Percentiles rank a stretch among this genome's conserved stretches.
phyloP scores from a whole-genome alignment of 805 yeast genomes.

The Yarrowia phangngaensis region DNA sequence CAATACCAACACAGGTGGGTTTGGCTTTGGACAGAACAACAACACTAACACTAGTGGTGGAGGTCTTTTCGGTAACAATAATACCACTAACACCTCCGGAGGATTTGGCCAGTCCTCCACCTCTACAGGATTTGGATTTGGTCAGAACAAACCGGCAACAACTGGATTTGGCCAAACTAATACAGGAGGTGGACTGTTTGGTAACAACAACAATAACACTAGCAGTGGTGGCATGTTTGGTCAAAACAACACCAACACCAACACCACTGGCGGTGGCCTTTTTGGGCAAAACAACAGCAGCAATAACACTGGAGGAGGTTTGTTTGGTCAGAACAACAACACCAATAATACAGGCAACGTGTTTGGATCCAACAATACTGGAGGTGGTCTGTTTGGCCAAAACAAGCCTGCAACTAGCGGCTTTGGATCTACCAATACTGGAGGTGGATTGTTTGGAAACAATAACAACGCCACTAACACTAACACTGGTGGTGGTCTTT shows the following conservation, averaged over 20 bases:
- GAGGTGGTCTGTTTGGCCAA: slow-evolving; percentile 30
- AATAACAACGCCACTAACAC: slow-evolving; percentile 27
- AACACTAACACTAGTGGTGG: slow-evolving; percentile 31
- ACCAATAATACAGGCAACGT: slow-evolving; percentile 26
- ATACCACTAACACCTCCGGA: slow-evolving; percentile 17
- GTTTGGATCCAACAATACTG: slow-evolving; percentile 28
- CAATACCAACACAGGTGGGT: slow-evolving; percentile 31
- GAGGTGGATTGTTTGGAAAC: slow-evolving; percentile 32
- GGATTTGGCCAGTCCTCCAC: slow-evolving; percentile 32
- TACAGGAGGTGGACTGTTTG: slow-evolving; percentile 31
- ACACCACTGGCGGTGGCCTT: slow-evolving; percentile 31
- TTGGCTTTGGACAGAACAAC: slow-evolving; percentile 39
- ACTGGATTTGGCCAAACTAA: slow-evolving; percentile 33
- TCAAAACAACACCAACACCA: slow-evolving; percentile 29
- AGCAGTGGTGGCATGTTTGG: slow-evolving; percentile 31
- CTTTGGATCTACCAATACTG: slow-evolving; percentile 29
- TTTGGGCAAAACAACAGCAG: slow-evolving; percentile 31
- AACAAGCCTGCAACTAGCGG: slow-evolving; percentile 27
- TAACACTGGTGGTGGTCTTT: slow-evolving; percentile 29
- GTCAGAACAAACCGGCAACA: slow-evolving; percentile 30
- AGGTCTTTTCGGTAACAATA: slow-evolving; percentile 34
- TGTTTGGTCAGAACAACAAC: slow-evolving; percentile 29
- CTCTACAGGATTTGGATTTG: slow-evolving; percentile 36
- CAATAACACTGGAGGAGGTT: slow-evolving; percentile 29
- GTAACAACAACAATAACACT: slow-evolving; percentile 32